Evolutionary conservation across 2,329 filamentous ascomycete species (phyloP), one percentile per base, ranked within the genome.

Genomic region (Talaromyces sp.): DNA sequence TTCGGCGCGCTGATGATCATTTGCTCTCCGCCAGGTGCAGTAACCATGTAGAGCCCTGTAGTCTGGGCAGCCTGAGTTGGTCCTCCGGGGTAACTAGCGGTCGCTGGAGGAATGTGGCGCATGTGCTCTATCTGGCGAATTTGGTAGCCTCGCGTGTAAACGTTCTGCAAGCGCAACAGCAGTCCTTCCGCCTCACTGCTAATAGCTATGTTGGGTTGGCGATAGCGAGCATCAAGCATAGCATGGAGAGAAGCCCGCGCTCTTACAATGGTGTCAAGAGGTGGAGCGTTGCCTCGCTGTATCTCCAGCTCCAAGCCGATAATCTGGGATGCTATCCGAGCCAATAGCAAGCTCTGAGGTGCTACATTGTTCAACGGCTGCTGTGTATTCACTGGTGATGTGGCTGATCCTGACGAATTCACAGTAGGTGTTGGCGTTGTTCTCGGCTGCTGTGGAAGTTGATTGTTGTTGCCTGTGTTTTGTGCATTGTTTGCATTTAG

Each of bases 1-100:
- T 33, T 27, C 13, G 77, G 76, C 6, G 78, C 75, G 51, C 78
- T 72, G 1, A 82, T 65, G 11, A 82, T 64, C 9, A 77, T 78
- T 60, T 80, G 75, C 32, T 78, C 79, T 1, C 80, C 80, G 42
- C 69, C 67, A 11, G 79, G 78, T 6, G 76, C 77, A 1, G 78
- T 79, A 11, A 82, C 70, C 7, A 82, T 67, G 63, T 80, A 81
- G 42, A 60, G 59, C n/a, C 56, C 58, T 36, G 56, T 42, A 22
- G 60, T 19, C 25, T 57, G 57, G 3, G 6, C 28, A 47, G 15
- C 39, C 42, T 54, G 61, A 22, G 47, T n/a, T n/a, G 19, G 27
- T 11, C 30, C 51, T 55, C 36, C 33, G n/a, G 33, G n/a, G 6
- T 36, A 33, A 9, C 25, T 60, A 33, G 19, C 47, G 10, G 39